A percentile compares a stretch with the other conserved stretches of the same genome.
Evolutionary conservation across 805 yeast species (phyloP).

Genomic region (Pichia exigua): DNA sequence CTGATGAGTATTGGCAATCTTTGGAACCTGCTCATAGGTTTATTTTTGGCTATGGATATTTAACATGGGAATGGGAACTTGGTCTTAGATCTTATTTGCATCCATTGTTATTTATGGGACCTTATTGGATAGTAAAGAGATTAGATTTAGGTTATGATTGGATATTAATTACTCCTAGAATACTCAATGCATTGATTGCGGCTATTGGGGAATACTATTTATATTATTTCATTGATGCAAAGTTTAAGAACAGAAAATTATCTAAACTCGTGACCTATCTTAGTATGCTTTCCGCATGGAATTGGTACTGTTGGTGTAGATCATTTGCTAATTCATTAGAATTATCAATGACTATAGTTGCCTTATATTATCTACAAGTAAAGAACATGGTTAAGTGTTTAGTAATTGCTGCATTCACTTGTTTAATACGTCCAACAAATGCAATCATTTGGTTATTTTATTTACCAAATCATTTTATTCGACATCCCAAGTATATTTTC

Average conservation of each 20-base stretch:
- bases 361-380: slow-evolving; percentile 57
- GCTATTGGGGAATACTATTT: slow-evolving; percentile 62
- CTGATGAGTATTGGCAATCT: slow-evolving; percentile 92
- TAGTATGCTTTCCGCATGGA: slow-evolving; percentile 63
- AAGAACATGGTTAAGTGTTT: slow-evolving; percentile 19
- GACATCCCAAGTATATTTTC: slow-evolving; percentile 1
- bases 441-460: slow-evolving; percentile 65
- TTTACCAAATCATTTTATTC: slow-evolving; percentile 34
- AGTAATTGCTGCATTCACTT: slow-evolving; percentile 48
- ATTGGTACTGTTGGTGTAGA: slow-evolving; percentile 73
- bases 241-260: slow-evolving; percentile 25
- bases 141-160: slow-evolving; percentile 32
- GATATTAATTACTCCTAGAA: slow-evolving; percentile 50
- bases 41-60: slow-evolving; percentile 71
- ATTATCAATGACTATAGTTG: slow-evolving; percentile 57
- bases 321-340: slow-evolving; percentile 84
- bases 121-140: slow-evolving; percentile 30
- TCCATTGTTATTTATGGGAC: slow-evolving; percentile 59
- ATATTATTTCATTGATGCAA: slow-evolving; percentile 33
- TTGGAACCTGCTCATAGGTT: slow-evolving; percentile 82
- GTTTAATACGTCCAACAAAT: slow-evolving; percentile 80
- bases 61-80: slow-evolving; percentile 92
- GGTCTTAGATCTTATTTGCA: slow-evolving; percentile 72
- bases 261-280: slow-evolving; percentile 39
- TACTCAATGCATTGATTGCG: slow-evolving; percentile 62